These are phyloP conservation scores for Coemansia sp. DNA, from an alignment of 192 early-diverging fungal species.

Conservation along the genomic window DNA sequence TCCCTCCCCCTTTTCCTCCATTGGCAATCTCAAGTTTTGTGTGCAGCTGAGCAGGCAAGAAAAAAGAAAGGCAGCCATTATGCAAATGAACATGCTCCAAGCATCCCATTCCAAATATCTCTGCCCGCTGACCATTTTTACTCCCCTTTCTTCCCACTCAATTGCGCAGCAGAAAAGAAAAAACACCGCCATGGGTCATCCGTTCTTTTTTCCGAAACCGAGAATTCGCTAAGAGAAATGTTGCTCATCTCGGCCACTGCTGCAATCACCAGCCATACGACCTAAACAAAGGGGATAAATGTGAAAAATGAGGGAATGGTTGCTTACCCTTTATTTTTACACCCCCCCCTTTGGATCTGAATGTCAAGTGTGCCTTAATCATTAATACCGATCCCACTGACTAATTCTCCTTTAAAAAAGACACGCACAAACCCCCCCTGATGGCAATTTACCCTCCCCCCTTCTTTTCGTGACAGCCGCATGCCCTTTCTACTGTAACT, in stretches of 20 bases:
- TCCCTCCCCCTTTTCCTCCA: neutral
- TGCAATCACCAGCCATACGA: neutral
- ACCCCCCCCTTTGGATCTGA: neutral
- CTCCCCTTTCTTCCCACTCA: neutral
- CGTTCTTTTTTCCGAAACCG: slow-evolving; percentile 5
- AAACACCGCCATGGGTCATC: slow-evolving; percentile 1
- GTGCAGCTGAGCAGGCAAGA: neutral
- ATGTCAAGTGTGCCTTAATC: neutral
- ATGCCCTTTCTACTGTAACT: neutral
- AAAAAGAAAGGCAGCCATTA: neutral
- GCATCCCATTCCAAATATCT: neutral
- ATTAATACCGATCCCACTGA: neutral
- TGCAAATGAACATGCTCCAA: neutral
- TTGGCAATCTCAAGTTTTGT: neutral
- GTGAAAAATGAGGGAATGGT: too few relatives aligned
- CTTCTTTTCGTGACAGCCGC: neutral
- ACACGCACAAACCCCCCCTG: neutral
- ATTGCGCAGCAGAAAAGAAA: slow-evolving; percentile 14
- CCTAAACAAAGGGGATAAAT: neutral
- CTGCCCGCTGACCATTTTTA: neutral
- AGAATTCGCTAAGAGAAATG: neutral
- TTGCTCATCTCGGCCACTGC: neutral
- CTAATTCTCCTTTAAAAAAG: neutral
- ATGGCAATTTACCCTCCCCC: neutral
- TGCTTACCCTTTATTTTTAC: neutral